Evolutionary conservation across 2,329 filamentous ascomycete genomes (phyloP).

Genomic region (Neofusicoccum kwambonambiense): DNA sequence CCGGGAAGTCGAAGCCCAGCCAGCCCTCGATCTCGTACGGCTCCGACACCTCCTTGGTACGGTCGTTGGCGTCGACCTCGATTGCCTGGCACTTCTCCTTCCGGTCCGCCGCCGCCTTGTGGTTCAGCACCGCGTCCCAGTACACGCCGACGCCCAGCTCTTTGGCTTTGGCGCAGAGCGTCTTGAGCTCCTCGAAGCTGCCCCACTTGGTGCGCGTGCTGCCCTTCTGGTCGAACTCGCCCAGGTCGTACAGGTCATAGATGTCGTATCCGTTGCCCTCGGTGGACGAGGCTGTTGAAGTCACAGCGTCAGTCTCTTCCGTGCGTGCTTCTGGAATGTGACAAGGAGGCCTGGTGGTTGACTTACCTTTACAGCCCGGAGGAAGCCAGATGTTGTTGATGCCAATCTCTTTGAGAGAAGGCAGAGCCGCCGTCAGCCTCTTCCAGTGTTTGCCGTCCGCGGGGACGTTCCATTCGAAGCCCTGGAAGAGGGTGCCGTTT

Average conservation of each 20-base stretch:
- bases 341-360: too few species aligned
- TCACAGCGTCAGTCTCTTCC: too few species aligned
- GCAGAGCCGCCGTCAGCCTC: constrained; percentile 54
- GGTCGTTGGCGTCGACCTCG: constrained; percentile 61
- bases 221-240: constrained; percentile 72
- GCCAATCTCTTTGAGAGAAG: constrained; percentile 58
- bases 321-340: constrained; percentile 6
- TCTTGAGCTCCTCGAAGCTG: constrained; percentile 58
- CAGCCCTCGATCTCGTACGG: constrained; percentile 66
- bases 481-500: constrained; percentile 58
- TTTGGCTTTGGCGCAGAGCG: constrained; percentile 52
- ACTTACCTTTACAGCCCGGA: constrained; percentile 66
- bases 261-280: constrained; percentile 61
- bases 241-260: constrained; percentile 67
- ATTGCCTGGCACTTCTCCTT: constrained; percentile 63
- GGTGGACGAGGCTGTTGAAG: constrained; percentile 49
- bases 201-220: constrained; percentile 67
- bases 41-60: constrained; percentile 54
- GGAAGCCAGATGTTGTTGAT: constrained; percentile 67
- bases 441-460: constrained; percentile 60
- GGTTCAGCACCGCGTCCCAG: constrained; percentile 72
- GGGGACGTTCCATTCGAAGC: constrained; percentile 71
- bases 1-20: constrained; percentile 66
- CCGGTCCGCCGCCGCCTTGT: constrained; percentile 67
- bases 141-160: constrained; percentile 57